Evolutionary conservation across 164 flowering plant genomes (phyloP), one percentile per base, ranked within the genome.

Genomic region (Stephania japonica): DNA sequence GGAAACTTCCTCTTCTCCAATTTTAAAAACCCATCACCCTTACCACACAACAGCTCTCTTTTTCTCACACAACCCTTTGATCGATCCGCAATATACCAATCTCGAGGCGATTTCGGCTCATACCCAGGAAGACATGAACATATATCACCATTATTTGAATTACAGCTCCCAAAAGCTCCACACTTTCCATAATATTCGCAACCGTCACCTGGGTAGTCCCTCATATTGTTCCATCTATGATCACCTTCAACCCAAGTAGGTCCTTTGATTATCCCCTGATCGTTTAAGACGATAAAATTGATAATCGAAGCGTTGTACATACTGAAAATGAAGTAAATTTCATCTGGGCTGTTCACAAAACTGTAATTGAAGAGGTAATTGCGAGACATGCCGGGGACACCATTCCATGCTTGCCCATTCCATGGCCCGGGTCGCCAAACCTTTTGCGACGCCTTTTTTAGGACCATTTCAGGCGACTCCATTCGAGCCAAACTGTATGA

Each of bases 371-470:
- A 59, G 23, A 74, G 11, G 71, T 9, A 0, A 44, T 13, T n/a
- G n/a, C 16, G 21, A 2, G 38, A 32, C 76, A 82, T 66, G n/a
- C 65, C 76, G 5, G 80, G 81, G 1, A 70, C 67, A 0, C 38
- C 38, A 32, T 32, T 32, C 38, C 38, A 32, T 32, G 38, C 38
- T 32, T 32, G 38, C 38, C 38, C 82, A 6, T 76, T 74, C 90
- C 88, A 85, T 0, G 86, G 84, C 5, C 87, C 85, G 8, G 68
- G 73, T 25, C 87, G 66, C 61, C 72, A 83, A 5, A 43, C 38
- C 38, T 32, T 32, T 32, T 32, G 38, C 4, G 38, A 32, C 38
- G 38, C 38, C 38, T 32, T 32, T 27, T 32, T 32, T 32, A 32
- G 38, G 38, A 32, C 38, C 38, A 32, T 32, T 32, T 32, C 38